phyloP scores from a whole-genome alignment of 768 basidiomycete genomes.

The Collybiopsis luxurians region DNA sequence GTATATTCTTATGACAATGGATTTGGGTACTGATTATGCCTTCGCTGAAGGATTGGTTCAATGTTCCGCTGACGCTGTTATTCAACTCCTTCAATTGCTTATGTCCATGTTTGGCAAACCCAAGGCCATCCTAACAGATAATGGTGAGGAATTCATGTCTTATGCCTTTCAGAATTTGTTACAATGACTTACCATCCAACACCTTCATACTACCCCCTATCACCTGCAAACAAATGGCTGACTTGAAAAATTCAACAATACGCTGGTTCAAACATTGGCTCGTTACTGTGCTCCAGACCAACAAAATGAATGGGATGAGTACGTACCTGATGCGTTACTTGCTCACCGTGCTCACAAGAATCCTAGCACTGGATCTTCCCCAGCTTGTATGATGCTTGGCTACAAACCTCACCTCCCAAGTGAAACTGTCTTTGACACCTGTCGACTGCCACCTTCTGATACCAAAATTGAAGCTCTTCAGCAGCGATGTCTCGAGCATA shows the following conservation, averaged over 20 bases:
- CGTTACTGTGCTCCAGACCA: conserved; percentile 9
- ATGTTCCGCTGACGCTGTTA: conserved; percentile 10
- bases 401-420: conserved; percentile 13
- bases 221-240: conserved; percentile 7
- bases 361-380: conserved; percentile 10
- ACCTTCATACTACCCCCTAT: conserved; percentile 15
- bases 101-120: conserved; percentile 14
- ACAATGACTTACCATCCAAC: conserved; percentile 11
- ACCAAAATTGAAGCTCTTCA: conserved; percentile 16
- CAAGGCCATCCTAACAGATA: conserved; percentile 15
- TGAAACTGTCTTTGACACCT: conserved; percentile 11
- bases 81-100: conserved; percentile 9
- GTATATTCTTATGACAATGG: conserved; percentile 17
- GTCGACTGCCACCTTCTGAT: conserved; percentile 16
- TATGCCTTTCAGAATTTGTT: conserved; percentile 12
- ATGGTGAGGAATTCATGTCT: conserved; percentile 19
- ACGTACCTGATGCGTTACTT: conserved; percentile 17
- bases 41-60: conserved; percentile 2
- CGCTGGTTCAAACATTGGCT: conserved; percentile 14
- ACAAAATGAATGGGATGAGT: conserved; percentile 15
- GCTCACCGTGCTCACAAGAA: conserved; percentile 16
- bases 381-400: conserved; percentile 15
- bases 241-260: conserved; percentile 8
- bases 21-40: conserved; percentile 13
- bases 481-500: conserved; percentile 12